Base-by-base conservation (phyloP, 2,329 filamentous ascomycete species). In the Xylariaceae sp. region DNA sequence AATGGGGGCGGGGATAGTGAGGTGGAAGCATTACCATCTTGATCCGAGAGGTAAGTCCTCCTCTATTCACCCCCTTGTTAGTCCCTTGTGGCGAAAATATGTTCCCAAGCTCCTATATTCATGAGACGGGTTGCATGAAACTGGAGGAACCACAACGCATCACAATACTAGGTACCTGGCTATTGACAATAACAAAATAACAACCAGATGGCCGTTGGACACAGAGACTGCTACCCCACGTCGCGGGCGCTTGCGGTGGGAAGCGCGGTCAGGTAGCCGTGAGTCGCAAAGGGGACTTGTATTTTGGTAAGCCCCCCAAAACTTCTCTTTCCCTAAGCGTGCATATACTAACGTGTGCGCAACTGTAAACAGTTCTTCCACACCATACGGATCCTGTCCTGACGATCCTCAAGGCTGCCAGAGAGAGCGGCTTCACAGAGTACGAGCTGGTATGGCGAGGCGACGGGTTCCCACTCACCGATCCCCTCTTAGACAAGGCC, bases 21-120 rank as follows among this genome's bases (percentile, higher is more conserved):
- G 51, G 34, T 67, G 65, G 65, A 66, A 62, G 34, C 64, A 67
- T 48, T 66, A 67, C 41, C 62, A 65, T 43, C 51, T 59, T 13
- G 46, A 54, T 5, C 56, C 62, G 2, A 40, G 45, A 11, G 60
- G 63, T 61, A 27, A 41, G 56, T 47, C 13, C 17, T 9, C 17
- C 3, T 36, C 29, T 12, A 11, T 14, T 9, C 19, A 19, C 17
- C 8, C 27, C 16, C 13, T 16, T 29, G 7, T 15, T 29, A n/a
- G 6, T 27, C 7, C 16, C 26, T 24, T 24, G 7, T n/a, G n/a
- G n/a, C n/a, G n/a, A n/a, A n/a, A n/a, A n/a, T n/a, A n/a, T n/a
- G n/a, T n/a, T n/a, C n/a, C n/a, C n/a, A n/a, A n/a, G n/a, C n/a
- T n/a, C n/a, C n/a, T n/a, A n/a, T n/a, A n/a, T n/a, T n/a, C n/a